Base-by-base conservation (phyloP, 805 yeast genomes). In the Wickerhamiella azyma region DNA sequence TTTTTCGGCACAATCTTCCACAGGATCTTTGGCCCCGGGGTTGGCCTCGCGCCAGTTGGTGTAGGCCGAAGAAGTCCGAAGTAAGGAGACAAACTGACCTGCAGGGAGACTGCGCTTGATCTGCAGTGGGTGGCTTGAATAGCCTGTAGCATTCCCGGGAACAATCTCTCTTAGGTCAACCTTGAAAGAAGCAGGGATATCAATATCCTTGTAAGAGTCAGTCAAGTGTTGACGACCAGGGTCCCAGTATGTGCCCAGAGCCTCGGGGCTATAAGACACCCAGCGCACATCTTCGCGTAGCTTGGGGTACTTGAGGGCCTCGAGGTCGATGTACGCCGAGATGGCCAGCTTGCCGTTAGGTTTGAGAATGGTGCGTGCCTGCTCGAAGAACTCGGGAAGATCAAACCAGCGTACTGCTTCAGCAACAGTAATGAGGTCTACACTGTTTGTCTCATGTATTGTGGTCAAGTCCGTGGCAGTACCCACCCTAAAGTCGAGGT, bases 351-450 rank as follows among this genome's bases (percentile, higher is more conserved):
- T 79, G 2, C 92, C 94, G 19, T 68, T 67, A 1, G 73, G 70
- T 45, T 72, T 72, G 49, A 85, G 66, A 8, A 76, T 64, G 5
- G 75, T 57, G 29, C 65, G 62, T 2, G 72, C 68, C 47, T 75
- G 75, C 5, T 62, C 56, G 56, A 76, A 76, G 57, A 77, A 79
- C 36, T 55, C 53, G 0, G 65, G 64, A 50, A 74, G 79, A 45
- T 79, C 70, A 48, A 84, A 74, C 95, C 95, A 86, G 61, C 86
- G 96, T 17, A 73, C 76, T 48, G 89, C 80, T 59, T 86, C 86
- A 0, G 88, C 94, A 10, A 79, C 81, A 2, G 86, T 74, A 11
- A 85, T 65, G 55, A 85, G 50, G 56, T 82, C 94, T 10, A 77
- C 73, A 0, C 75, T 60, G n/a, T 57, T 57, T 28, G 57, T 58